A percentile compares a stretch with the other conserved stretches of the same genome.
These are phyloP conservation scores for Eucalyptus curtisii DNA, from an alignment of 345 rosid genomes.

Conservation along the genomic window DNA sequence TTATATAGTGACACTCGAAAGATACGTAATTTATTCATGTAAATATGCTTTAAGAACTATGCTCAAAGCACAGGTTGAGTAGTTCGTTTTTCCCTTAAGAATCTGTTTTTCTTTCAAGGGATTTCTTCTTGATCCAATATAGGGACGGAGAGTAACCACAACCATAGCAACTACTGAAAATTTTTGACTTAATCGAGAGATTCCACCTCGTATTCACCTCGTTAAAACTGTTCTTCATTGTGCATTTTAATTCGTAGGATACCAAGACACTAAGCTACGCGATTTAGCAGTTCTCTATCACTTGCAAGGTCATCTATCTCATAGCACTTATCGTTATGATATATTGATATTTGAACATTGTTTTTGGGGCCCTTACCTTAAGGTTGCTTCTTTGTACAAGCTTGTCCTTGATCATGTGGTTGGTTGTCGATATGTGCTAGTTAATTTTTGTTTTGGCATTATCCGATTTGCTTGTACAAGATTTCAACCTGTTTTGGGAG, in stretches of 20 bases:
- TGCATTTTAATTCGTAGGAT: background rate
- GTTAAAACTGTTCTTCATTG: background rate
- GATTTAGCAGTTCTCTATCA: background rate
- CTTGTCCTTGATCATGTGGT: accelerated
- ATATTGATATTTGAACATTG: background rate
- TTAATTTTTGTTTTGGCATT: background rate
- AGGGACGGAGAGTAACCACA: background rate
- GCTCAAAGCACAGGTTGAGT: no score
- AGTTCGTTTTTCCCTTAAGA: no score
- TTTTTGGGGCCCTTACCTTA: background rate
- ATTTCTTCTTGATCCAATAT: background rate
- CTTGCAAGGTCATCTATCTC: background rate
- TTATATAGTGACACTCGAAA: no score
- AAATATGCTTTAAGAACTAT: no score
- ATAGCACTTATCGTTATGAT: background rate
- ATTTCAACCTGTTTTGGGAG: accelerated
- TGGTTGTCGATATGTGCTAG: accelerated
- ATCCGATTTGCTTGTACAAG: background rate
- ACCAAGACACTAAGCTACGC: accelerated
- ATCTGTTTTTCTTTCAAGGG: no score
- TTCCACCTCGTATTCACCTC: accelerated
- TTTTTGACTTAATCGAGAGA: background rate
- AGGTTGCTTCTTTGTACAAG: accelerated
- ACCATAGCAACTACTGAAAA: background rate
- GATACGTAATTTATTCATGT: accelerated